A percentile compares a stretch with the other conserved stretches of the same genome.
These are phyloP conservation scores for Ceratocystiopsis minuta DNA, from an alignment of 2,329 filamentous ascomycete species.

Conservation along the genomic window DNA sequence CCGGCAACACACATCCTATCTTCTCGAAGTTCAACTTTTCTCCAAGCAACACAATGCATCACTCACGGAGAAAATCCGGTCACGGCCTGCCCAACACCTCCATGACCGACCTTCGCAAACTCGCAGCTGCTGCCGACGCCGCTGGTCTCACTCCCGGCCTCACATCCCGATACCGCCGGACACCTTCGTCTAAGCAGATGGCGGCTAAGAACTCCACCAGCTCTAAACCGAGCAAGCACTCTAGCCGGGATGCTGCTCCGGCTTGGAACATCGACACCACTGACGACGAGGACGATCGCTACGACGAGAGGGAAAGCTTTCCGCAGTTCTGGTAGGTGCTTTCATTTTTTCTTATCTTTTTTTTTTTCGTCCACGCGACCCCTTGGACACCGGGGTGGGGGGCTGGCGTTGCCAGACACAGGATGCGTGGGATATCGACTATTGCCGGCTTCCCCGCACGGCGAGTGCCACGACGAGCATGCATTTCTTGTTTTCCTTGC, in stretches of 20 bases:
- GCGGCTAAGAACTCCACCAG: too few species aligned
- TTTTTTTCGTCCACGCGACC: background rate
- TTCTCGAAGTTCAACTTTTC: too few species aligned
- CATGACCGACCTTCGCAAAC: constrained; percentile 35
- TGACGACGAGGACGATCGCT: constrained; percentile 27
- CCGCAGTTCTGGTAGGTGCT: constrained; percentile 41
- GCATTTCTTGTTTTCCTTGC: too few species aligned
- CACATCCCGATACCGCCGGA: too few species aligned
- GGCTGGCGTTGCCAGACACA: too few species aligned
- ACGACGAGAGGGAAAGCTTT: constrained; percentile 43
- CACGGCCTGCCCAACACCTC: constrained; percentile 33
- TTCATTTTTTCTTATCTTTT: constrained; percentile 3
- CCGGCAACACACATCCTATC: background rate
- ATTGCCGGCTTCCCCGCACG: too few species aligned
- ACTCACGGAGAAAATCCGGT: constrained; percentile 38
- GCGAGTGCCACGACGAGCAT: too few species aligned
- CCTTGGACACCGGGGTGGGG: background rate
- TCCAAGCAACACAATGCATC: constrained; percentile 27
- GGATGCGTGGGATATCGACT: too few species aligned
- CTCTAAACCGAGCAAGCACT: constrained; percentile 23
- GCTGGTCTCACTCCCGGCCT: too few species aligned
- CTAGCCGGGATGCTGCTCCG: background rate
- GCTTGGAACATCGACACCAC: constrained; percentile 31
- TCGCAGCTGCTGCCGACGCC: too few species aligned
- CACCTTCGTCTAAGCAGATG: too few species aligned